Percentiles rank a stretch among this genome's conserved stretches.
phyloP scores from a whole-genome alignment of 2,329 filamentous ascomycete species.

The Trichoderma gracile region DNA sequence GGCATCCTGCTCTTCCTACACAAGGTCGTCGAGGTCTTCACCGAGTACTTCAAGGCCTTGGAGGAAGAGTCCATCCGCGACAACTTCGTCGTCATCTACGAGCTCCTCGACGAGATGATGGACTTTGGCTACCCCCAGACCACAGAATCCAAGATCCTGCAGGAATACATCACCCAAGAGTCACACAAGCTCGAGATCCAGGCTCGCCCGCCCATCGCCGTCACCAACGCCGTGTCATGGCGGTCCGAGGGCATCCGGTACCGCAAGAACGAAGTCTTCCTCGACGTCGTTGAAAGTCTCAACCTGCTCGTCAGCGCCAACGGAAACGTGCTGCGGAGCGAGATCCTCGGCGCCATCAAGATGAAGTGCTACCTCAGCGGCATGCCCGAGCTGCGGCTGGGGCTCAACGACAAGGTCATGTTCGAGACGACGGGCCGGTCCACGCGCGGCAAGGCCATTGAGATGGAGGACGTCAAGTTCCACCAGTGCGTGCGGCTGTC shows the following conservation, averaged over 20 bases:
- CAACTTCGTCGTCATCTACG: slow-evolving; percentile 99
- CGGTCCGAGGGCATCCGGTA: slow-evolving; percentile 97
- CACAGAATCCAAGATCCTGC: slow-evolving; percentile 96
- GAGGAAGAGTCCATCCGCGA: slow-evolving; percentile 98
- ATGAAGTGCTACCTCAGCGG: slow-evolving; percentile 99
- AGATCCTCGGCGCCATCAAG: slow-evolving; percentile 96
- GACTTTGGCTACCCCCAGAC: slow-evolving; percentile 99
- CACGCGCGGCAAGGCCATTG: slow-evolving; percentile 92
- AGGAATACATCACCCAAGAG: slow-evolving; percentile 99
- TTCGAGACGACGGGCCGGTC: slow-evolving; percentile 96
- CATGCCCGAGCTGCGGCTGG: slow-evolving; percentile 93
- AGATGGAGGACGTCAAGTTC: slow-evolving; percentile 99
- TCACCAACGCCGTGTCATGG: slow-evolving; percentile 98
- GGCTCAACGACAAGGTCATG: slow-evolving; percentile 99
- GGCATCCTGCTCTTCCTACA: slow-evolving; percentile 98
- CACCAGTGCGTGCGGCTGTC: slow-evolving; percentile 96
- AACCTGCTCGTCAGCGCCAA: slow-evolving; percentile 93
- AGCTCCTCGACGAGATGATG: slow-evolving; percentile 99
- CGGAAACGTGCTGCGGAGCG: slow-evolving; percentile 91
- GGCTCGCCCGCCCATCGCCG: slow-evolving; percentile 91
- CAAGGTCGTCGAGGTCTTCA: slow-evolving; percentile 98
- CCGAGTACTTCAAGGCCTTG: slow-evolving; percentile 98
- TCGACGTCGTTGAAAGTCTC: slow-evolving; percentile 94
- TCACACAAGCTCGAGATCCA: slow-evolving; percentile 98
- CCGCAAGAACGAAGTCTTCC: slow-evolving; percentile 98